phyloP scores from a whole-genome alignment of 192 early-diverging fungal species.

The Linnemannia exigua region DNA sequence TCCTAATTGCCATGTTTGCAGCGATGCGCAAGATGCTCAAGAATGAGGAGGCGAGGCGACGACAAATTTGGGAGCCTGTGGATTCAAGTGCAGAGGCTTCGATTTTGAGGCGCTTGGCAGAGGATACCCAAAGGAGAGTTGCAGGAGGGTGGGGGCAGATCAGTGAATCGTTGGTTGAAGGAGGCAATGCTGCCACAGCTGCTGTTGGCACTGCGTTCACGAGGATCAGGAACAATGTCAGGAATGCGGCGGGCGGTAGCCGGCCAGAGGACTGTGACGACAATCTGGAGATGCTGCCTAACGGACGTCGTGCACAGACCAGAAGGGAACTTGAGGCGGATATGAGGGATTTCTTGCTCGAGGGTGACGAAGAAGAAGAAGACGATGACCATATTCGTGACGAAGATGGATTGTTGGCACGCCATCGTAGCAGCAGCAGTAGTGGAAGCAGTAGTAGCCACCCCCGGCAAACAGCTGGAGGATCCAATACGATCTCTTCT shows the following conservation, averaged over 20 bases:
- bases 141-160: slow-evolving; percentile 54
- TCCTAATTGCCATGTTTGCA: slow-evolving; percentile 50
- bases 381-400: slow-evolving; percentile 38
- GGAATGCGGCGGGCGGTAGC: slow-evolving; percentile 28
- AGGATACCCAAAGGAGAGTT: slow-evolving; percentile 51
- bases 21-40: slow-evolving; percentile 54
- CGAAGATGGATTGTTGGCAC: slow-evolving; percentile 45
- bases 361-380: slow-evolving; percentile 45
- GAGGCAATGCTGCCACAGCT: slow-evolving; percentile 49
- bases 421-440: slow-evolving; percentile 25
- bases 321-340: slow-evolving; percentile 50
- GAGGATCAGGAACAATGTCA: slow-evolving; percentile 50
- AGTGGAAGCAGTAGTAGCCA: slow-evolving; percentile 5
- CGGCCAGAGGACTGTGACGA: slow-evolving; percentile 47
- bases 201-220: slow-evolving; percentile 53
- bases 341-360: slow-evolving; percentile 53
- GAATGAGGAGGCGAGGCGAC: slow-evolving; percentile 49
- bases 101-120: slow-evolving; percentile 43
- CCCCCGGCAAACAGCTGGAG: neutral
- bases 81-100: slow-evolving; percentile 54
- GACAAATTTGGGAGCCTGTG: slow-evolving; percentile 56
- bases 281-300: slow-evolving; percentile 50
- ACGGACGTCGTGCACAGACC: slow-evolving; percentile 46
- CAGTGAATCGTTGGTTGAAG: slow-evolving; percentile 50
- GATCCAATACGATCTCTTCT: neutral